Conservation (phyloP, 768 basidiomycete genomes). For the Calocera viscosa region DNA sequence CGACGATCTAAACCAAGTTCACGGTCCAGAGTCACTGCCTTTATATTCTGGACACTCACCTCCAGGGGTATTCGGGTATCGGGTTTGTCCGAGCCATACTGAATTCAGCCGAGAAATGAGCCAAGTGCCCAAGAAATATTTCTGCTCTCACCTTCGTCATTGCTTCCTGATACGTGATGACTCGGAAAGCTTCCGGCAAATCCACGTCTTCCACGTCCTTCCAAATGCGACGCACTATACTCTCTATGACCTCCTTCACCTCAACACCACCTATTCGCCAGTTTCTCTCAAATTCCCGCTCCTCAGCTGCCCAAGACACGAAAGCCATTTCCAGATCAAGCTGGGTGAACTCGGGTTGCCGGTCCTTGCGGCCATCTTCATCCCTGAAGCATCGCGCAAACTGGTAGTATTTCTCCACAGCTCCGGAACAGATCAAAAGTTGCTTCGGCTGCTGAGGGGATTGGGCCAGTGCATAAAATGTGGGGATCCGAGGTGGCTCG, state of each 20-base stretch:
- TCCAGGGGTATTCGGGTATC: conserved; percentile 80
- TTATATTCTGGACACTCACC: conserved; percentile 35
- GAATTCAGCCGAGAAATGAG: conserved; percentile 16
- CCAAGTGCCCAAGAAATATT: not conserved
- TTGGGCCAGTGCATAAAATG: conserved; percentile 84
- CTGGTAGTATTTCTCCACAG: conserved; percentile 83
- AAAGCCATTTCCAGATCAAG: conserved; percentile 95
- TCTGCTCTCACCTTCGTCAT: conserved; percentile 60
- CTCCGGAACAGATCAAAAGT: conserved; percentile 78
- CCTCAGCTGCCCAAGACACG: conserved; percentile 58
- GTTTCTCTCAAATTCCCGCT: conserved; percentile 23
- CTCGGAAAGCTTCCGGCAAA: conserved; percentile 52
- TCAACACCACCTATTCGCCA: conserved; percentile 85
- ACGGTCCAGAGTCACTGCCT: conserved; percentile 15
- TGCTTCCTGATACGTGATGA: conserved; percentile 84
- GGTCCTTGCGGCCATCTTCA: conserved; percentile 86
- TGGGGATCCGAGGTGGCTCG: conserved; percentile 12
- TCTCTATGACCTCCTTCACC: conserved; percentile 69
- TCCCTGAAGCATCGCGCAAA: conserved; percentile 91
- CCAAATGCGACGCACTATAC: conserved; percentile 65
- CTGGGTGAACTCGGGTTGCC: conserved; percentile 96
- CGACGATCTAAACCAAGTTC: conserved; percentile 24
- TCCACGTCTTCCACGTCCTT: conserved; percentile 47
- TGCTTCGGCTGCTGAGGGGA: conserved; percentile 97
- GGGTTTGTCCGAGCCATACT: conserved; percentile 94